Evolutionary conservation across 2,329 filamentous ascomycete species (phyloP).

Genomic region (Fusarium ramigenum): DNA sequence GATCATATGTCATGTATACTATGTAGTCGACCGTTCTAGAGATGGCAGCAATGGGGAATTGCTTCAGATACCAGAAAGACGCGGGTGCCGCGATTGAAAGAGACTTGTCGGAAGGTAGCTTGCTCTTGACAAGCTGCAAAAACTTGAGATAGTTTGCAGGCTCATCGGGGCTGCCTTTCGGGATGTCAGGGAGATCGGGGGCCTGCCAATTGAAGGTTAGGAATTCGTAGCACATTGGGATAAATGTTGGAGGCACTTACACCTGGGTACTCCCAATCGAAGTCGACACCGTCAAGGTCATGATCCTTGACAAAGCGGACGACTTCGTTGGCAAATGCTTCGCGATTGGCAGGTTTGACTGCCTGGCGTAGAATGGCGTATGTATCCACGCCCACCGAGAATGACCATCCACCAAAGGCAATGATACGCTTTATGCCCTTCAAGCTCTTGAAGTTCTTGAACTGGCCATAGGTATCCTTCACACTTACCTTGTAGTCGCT

Average conservation of each 20-base stretch:
- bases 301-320: conserved; percentile 50
- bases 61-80: no score
- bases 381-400: neutral
- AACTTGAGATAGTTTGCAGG: no score
- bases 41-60: no score
- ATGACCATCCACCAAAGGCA: neutral
- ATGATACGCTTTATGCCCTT: neutral
- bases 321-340: conserved; percentile 46
- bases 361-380: neutral
- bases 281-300: conserved; percentile 52
- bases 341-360: neutral
- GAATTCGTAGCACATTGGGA: no score
- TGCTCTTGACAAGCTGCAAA: no score
- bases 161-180: no score
- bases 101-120: no score
- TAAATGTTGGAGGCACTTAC: neutral
- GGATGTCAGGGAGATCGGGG: no score
- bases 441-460: neutral
- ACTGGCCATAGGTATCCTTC: neutral
- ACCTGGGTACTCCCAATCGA: conserved; percentile 55
- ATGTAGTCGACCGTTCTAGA: no score
- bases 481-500: neutral
- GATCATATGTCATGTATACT: no score
- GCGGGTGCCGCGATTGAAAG: no score
- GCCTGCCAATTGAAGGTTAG: no score